phyloP scores from a whole-genome alignment of 1,284 basidiomycete species.

The Pyrrhoderma lamaoense region DNA sequence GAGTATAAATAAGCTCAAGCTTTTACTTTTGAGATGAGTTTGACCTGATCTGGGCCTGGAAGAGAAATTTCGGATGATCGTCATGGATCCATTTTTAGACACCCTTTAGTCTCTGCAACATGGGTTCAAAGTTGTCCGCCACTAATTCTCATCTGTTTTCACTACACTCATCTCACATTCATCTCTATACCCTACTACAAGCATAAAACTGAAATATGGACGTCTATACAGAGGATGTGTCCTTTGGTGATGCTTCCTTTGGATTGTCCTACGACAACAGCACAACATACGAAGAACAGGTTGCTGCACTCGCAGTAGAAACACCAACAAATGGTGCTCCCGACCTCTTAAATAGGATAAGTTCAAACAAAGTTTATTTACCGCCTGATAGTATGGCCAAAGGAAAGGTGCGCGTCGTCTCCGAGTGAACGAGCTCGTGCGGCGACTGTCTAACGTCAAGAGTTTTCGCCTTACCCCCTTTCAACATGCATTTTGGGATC shows the following conservation, averaged over 20 bases:
- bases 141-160: neutral
- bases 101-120: neutral
- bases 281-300: constrained; percentile 44
- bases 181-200: neutral
- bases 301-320: constrained; percentile 22
- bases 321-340: constrained; percentile 14
- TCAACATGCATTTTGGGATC: constrained; percentile 21
- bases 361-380: constrained; percentile 60
- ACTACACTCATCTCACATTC: neutral
- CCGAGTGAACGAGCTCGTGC: constrained; percentile 8
- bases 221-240: constrained; percentile 24
- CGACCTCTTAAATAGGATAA: constrained; percentile 54
- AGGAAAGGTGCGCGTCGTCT: constrained; percentile 60
- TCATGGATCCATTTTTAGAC: too few relatives aligned
- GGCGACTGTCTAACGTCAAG: constrained; percentile 32
- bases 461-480: constrained; percentile 27
- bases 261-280: constrained; percentile 48
- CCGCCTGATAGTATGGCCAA: constrained; percentile 48
- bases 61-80: too few relatives aligned
- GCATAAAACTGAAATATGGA: constrained; percentile 30
- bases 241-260: constrained; percentile 18
- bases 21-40: too few relatives aligned
- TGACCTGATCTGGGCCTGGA: too few relatives aligned
- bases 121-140: neutral
- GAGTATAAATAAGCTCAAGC: neutral